Base-by-base conservation (phyloP, 83 land plant species). In the Picea abies region DNA sequence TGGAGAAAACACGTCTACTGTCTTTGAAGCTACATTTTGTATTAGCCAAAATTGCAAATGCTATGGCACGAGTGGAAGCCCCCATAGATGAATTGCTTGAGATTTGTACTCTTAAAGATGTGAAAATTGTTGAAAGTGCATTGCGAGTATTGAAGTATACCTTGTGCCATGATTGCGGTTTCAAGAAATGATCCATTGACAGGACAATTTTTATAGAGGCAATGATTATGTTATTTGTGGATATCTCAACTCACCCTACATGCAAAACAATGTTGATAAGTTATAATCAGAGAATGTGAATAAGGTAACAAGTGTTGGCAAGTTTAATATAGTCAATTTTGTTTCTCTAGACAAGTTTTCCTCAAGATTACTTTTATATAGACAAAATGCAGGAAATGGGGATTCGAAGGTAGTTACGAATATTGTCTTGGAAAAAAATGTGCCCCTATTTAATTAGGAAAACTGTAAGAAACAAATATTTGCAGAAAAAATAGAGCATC, bases 361-460 rank as follows among this genome's bases (percentile, higher is more conserved):
- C 44, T 70, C 75, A 12, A 29, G 75, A 70, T 1, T 70, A 12
- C 37, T 70, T 70, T 70, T 37, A 12, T 70, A 44, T 70, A 32
- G 37, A 16, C 32, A 32, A 70, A 35, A 32, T 70, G 15, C 19
- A 32, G 9, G 44, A 32, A 76, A 76, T 16, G n/a, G 17, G 39
- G 79, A 76, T 52, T 76, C 35, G 79, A 52, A 76, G 20, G 61
- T 26, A 22, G 58, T 44, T 52, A 47, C 20, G 22, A n/a, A 52
- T 76, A 52, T 44, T 76, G 79, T 10, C 19, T 76, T 25, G 44
- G 75, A 70, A 16, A 70, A 19, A 70, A 35, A 37, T 70, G 37
- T 17, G 44, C 39, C 20, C 75, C 75, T 17, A 70, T 19, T 70
- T 19, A 37, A 70, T 70, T 20, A 17, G 44, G 75, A 37, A 70